These are phyloP conservation scores for Phytopythium delawarense DNA, from an alignment of 352 stramenopile genomes.

Conservation along the genomic window DNA sequence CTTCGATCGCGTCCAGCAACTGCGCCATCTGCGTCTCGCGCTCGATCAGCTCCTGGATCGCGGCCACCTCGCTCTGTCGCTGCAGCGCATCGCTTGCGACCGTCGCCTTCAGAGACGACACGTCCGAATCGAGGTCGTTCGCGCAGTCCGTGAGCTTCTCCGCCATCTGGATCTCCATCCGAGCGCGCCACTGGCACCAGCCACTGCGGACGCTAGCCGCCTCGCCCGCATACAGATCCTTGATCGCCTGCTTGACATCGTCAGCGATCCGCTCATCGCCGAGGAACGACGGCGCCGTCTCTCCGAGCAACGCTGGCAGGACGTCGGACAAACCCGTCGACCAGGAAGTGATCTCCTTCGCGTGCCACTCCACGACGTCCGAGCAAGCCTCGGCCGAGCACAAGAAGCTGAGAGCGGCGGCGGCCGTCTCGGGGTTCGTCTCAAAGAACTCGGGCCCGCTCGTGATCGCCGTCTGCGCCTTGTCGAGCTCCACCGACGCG, in stretches of 20 bases:
- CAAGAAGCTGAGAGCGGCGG: constrained; percentile 25
- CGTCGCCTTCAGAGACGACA: constrained; percentile 32
- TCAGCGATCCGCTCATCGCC: constrained; percentile 28
- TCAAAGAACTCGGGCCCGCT: constrained; percentile 18
- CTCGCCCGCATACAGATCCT: constrained; percentile 42
- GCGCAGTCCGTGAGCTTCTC: constrained; percentile 31
- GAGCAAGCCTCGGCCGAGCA: constrained; percentile 33
- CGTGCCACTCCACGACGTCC: constrained; percentile 39
- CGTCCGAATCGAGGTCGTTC: constrained; percentile 38
- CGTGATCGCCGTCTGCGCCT: constrained; percentile 12
- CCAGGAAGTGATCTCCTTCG: constrained; percentile 48
- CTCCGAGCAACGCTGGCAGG: constrained; percentile 37
- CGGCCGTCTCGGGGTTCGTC: constrained; percentile 5
- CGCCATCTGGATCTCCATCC: constrained; percentile 50
- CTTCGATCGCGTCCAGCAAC: constrained; percentile 73
- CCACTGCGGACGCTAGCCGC: constrained; percentile 45
- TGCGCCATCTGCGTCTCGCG: constrained; percentile 64
- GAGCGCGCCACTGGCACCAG: constrained; percentile 53
- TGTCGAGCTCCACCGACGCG: constrained; percentile 23
- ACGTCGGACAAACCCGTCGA: constrained; percentile 36
- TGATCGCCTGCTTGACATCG: constrained; percentile 30
- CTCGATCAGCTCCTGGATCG: constrained; percentile 66
- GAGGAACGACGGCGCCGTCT: constrained; percentile 44
- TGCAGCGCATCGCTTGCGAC: constrained; percentile 32
- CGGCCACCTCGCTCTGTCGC: constrained; percentile 44